A percentile compares a stretch with the other conserved stretches of the same genome.
Conservation (phyloP, 78 protist species). For the Dictyostelium firmibasis region DNA sequence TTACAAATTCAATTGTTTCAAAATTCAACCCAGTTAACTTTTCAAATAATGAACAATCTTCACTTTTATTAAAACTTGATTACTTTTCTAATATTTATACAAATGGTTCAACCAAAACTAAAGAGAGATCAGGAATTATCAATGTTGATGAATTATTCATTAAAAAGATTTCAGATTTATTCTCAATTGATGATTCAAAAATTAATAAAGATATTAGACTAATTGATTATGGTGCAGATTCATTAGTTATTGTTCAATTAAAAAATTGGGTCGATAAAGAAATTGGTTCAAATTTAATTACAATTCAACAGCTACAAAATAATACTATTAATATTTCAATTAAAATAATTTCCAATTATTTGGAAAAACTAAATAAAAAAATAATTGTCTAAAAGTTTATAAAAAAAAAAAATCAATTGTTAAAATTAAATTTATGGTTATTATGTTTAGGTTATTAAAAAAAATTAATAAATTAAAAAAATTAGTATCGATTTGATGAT, state of each 20-base stretch:
- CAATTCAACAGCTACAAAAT: background rate
- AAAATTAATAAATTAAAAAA: too few relatives aligned
- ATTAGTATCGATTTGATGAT: too few relatives aligned
- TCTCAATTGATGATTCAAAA: constrained; percentile 8
- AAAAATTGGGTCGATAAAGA: constrained; percentile 13
- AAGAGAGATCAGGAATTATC: background rate
- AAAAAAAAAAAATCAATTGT: too few relatives aligned
- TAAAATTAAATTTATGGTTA: too few relatives aligned
- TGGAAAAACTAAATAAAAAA: background rate
- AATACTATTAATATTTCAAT: background rate
- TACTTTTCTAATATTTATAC: background rate
- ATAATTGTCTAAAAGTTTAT: too few relatives aligned
- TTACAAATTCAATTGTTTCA: background rate
- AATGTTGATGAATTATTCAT: constrained; percentile 5
- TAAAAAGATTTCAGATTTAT: constrained; percentile 19
- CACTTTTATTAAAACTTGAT: background rate
- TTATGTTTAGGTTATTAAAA: too few relatives aligned
- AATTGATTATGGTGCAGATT: constrained; percentile 19
- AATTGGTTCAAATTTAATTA: background rate
- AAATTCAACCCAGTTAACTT: background rate
- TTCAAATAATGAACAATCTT: background rate
- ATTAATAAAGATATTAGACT: background rate
- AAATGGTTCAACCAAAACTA: background rate
- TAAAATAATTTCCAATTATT: background rate
- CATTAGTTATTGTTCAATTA: background rate